phyloP scores from a whole-genome alignment of 257 asterid genomes.

The Coffea eugenioides region DNA sequence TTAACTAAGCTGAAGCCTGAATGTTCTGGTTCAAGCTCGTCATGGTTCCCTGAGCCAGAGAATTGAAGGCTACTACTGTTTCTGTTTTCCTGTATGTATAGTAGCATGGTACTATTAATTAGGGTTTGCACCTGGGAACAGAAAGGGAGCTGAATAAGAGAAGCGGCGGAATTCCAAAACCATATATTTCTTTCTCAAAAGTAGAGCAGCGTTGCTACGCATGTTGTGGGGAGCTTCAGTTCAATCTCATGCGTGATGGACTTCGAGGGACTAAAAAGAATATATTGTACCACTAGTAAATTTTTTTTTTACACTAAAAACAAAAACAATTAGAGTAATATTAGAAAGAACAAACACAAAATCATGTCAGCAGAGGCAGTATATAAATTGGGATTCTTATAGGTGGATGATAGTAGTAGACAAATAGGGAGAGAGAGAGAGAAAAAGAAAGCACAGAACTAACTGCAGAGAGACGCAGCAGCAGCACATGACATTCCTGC shows the following conservation, averaged over 20 bases:
- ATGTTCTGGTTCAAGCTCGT: no score
- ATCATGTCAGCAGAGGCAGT: background rate
- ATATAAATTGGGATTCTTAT: background rate
- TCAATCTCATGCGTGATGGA: slow-evolving; percentile 23
- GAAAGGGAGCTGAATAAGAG: slow-evolving; percentile 14
- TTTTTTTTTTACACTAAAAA: background rate
- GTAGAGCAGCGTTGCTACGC: slow-evolving; percentile 17
- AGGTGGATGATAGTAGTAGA: background rate
- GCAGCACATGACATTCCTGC: slow-evolving; percentile 8
- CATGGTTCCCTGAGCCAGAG: no score
- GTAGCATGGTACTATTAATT: no score
- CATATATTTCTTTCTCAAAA: slow-evolving; percentile 8
- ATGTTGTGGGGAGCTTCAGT: slow-evolving; percentile 12
- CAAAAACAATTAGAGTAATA: background rate
- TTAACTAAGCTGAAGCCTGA: no score
- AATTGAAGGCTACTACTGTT: no score
- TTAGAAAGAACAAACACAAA: background rate
- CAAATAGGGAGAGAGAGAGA: background rate
- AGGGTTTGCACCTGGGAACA: slow-evolving; percentile 20
- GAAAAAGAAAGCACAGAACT: background rate
- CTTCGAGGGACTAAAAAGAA: slow-evolving; percentile 18
- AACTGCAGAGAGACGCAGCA: background rate
- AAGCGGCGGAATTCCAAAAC: slow-evolving; percentile 17
- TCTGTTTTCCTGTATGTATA: no score
- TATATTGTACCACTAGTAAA: no score